Base-by-base conservation (phyloP, 2,329 filamentous ascomycete species). In the Neonectria coccinea region DNA sequence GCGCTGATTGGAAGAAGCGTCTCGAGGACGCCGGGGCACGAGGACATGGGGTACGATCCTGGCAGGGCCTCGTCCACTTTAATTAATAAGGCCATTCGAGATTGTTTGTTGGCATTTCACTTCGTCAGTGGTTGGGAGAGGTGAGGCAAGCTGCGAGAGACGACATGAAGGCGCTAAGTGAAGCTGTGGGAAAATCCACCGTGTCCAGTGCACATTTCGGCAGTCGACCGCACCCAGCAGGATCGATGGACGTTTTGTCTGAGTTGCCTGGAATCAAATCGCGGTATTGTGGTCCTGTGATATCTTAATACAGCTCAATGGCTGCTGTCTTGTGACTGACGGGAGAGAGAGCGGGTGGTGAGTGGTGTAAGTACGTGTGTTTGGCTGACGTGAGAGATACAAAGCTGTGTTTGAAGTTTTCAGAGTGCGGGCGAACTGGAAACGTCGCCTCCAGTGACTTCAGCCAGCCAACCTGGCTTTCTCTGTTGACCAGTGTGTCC, bases 1-100 rank as follows among this genome's bases (percentile, higher is more conserved):
- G 56, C 50, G 60, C 55, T 73, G 65, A 73, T 73, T 73, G 70
- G 70, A 57, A 65, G 58, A 62, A 39, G 20, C 20, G 42, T 59
- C 44, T 61, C 27, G 53, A 52, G 53, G 12, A 29, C 48, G 62
- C 66, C 65, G 65, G 51, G 61, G 65, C 55, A 44, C 11, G 42
- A 42, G 42, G 45, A 52, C 45, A 56, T 53, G 60, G 42, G 42
- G 60, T 27, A 56, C 59, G 27, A 57, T 67, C 71, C 59, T 72
- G 59, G 61, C 48, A 52, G n/a, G 27, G 22, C 42, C 50, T 53
- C 66, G 27, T 36, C 66, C 71, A 70, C 64, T 66, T 56, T 64
- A 54, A 69, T 67, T 44, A 65, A 69, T 44, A 65, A 69, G 67
- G 64, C 64, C 64, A 65, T 64, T 65, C 56, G 62, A 65, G 67